A percentile compares a stretch with the other conserved stretches of the same genome.
Conservation (phyloP, 179 eudicot genomes). For the Sideroxylon spinosum region DNA sequence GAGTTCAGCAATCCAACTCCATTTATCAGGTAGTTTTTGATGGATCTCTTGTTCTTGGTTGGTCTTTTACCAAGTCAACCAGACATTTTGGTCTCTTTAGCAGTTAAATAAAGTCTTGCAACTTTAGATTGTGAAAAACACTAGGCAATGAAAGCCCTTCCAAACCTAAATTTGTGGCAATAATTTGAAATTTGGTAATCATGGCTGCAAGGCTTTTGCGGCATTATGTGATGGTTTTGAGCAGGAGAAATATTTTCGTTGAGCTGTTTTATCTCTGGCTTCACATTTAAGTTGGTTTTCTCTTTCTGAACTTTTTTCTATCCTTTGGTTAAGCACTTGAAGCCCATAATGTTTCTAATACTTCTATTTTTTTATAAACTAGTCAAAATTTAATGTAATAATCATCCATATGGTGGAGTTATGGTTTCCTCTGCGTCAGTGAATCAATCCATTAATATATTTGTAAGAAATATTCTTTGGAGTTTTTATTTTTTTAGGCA, state of each 20-base stretch:
- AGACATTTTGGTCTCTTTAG: constrained; percentile 10
- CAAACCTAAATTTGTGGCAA: background rate
- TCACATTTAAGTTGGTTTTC: background rate
- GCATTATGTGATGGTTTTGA: background rate
- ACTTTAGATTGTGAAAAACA: background rate
- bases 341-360: background rate
- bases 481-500: too few species aligned
- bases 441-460: background rate
- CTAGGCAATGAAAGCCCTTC: background rate
- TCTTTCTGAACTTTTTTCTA: background rate
- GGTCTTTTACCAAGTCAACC: background rate
- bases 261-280: constrained; percentile 5
- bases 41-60: background rate
- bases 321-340: background rate
- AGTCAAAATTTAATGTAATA: background rate
- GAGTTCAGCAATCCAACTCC: constrained; percentile 94
- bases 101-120: background rate
- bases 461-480: too few species aligned
- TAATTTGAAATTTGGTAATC: constrained; percentile 4
- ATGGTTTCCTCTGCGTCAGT: background rate
- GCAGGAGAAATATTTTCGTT: background rate
- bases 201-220: background rate
- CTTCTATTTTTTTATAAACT: background rate
- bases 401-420: background rate
- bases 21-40: constrained; percentile 56